Conservation (phyloP, 108 stramenopile species). For the Parmales sp. region DNA sequence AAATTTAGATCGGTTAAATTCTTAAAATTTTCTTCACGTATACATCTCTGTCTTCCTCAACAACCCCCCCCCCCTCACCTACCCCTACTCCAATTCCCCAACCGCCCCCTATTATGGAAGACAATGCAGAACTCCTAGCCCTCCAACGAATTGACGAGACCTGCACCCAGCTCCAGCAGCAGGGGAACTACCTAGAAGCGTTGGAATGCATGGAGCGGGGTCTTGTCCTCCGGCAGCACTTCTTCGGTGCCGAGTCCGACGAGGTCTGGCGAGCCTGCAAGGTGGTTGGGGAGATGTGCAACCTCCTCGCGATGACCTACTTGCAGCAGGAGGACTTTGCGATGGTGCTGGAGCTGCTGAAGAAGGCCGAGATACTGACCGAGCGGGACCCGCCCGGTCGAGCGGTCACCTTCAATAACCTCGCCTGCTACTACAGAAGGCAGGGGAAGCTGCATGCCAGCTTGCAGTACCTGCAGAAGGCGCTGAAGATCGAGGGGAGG, state of each 20-base stretch:
- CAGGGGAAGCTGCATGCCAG: constrained; percentile 45
- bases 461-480: constrained; percentile 49
- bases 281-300: constrained; percentile 59
- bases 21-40: too few species aligned
- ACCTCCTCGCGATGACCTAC: constrained; percentile 57
- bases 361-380: constrained; percentile 56
- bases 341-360: constrained; percentile 54
- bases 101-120: too few species aligned
- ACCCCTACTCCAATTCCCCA: too few species aligned
- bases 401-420: constrained; percentile 53
- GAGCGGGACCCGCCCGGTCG: constrained; percentile 39
- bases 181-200: constrained; percentile 54
- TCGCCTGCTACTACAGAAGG: constrained; percentile 51
- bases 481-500: constrained; percentile 44
- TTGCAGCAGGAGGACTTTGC: constrained; percentile 52
- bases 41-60: too few species aligned
- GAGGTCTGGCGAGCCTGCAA: constrained; percentile 53
- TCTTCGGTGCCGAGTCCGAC: constrained; percentile 48
- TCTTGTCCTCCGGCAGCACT: constrained; percentile 49
- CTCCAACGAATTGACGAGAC: constrained; percentile 43
- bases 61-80: too few species aligned
- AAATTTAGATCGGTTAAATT: too few species aligned
- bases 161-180: neutral
- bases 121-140: constrained; percentile 45
- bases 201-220: constrained; percentile 55